Conservation (phyloP, 2,329 filamentous ascomycete species). For the Calonectria crousiana region DNA sequence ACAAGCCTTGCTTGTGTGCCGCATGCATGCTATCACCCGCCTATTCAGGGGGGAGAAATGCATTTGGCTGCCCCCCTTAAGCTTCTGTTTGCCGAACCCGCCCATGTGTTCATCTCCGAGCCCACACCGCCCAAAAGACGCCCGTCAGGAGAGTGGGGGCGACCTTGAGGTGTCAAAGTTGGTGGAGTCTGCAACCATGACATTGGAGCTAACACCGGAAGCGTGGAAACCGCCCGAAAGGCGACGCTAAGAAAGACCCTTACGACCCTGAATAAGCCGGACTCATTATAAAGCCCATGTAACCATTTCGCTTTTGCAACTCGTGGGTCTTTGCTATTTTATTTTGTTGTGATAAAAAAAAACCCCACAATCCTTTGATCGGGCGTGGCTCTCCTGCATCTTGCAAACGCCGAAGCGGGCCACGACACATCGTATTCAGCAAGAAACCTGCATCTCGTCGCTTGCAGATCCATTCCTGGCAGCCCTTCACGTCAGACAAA, state of each 20-base stretch:
- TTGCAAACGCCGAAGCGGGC: not conserved
- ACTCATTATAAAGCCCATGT: slow-evolving; percentile 9
- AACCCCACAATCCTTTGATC: not conserved
- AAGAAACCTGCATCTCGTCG: slow-evolving; percentile 8
- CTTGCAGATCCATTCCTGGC: not conserved
- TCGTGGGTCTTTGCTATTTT: slow-evolving; percentile 5
- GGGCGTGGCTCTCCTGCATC: not conserved
- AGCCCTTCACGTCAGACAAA: not conserved
- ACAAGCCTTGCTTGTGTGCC: not conserved
- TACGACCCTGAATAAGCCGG: not conserved
- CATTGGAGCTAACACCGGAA: slow-evolving; percentile 19
- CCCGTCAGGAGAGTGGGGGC: slow-evolving; percentile 7
- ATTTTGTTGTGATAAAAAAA: not conserved
- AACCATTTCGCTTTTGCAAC: not conserved
- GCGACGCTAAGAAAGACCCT: slow-evolving; percentile 18
- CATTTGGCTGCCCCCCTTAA: not conserved
- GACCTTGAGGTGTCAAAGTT: slow-evolving; percentile 14
- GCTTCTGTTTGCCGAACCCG: slow-evolving; percentile 12
- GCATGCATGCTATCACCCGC: not conserved
- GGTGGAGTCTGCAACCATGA: slow-evolving; percentile 26
- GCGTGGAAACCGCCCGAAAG: slow-evolving; percentile 9
- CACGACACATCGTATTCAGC: slow-evolving; percentile 9
- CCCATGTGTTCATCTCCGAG: not conserved
- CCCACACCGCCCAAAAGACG: slow-evolving; percentile 22
- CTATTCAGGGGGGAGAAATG: not conserved